Evolutionary conservation across 805 yeast species (phyloP).

Genomic region (Tetrapisispora arboricola): DNA sequence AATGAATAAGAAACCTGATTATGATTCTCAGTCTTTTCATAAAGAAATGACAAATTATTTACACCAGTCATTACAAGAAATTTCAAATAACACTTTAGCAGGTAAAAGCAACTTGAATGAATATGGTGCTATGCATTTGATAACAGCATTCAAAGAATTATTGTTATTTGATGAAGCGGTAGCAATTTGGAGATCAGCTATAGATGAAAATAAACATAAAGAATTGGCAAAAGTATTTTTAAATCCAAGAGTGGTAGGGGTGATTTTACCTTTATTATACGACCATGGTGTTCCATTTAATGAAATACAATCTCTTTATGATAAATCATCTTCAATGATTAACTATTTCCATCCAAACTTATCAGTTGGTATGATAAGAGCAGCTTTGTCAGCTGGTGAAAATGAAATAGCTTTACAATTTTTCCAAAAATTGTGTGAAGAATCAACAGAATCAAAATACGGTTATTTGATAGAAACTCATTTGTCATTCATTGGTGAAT

Average conservation of each 20-base stretch:
- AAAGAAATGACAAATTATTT: slow-evolving; percentile 43
- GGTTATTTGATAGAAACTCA: slow-evolving; percentile 64
- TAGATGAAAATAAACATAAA: slow-evolving; percentile 14
- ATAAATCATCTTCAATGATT: slow-evolving; percentile 31
- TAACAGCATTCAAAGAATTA: slow-evolving; percentile 51
- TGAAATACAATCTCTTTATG: slow-evolving; percentile 49
- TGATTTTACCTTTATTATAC: slow-evolving; percentile 55
- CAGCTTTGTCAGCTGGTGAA: slow-evolving; percentile 55
- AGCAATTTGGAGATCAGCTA: slow-evolving; percentile 53
- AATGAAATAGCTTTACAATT: slow-evolving; percentile 54
- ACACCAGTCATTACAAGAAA: slow-evolving; percentile 41
- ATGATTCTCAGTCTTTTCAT: slow-evolving; percentile 47
- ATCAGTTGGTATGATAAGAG: slow-evolving; percentile 63
- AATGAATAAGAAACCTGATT: slow-evolving; percentile 49
- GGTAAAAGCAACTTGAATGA: slow-evolving; percentile 37
- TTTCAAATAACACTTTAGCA: slow-evolving; percentile 40
- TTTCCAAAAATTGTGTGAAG: slow-evolving; percentile 49
- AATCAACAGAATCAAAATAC: slow-evolving; percentile 36
- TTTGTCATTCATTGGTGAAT: slow-evolving; percentile 65
- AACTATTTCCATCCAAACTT: slow-evolving; percentile 36
- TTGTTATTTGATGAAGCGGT: slow-evolving; percentile 54
- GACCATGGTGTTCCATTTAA: slow-evolving; percentile 52
- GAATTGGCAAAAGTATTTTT: slow-evolving; percentile 36
- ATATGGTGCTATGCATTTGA: slow-evolving; percentile 47
- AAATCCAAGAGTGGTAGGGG: slow-evolving; percentile 57